Evolutionary conservation across 306 rosid species (phyloP).

Genomic region (Vicia villosa): DNA sequence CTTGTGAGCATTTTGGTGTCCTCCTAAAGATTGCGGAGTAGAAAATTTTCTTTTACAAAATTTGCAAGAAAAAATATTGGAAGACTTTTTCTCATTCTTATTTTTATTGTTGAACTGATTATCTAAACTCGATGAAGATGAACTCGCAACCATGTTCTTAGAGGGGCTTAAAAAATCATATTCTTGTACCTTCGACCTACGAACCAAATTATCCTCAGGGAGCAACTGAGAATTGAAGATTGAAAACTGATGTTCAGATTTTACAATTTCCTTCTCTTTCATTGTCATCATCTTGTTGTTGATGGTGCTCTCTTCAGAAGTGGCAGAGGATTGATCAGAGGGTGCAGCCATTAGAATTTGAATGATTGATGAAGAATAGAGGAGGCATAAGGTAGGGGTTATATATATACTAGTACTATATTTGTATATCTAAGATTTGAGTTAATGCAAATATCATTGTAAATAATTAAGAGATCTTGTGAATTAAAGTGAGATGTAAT

Average conservation of each 20-base stretch:
- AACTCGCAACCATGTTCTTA: background rate
- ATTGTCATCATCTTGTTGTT: background rate
- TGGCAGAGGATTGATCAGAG: background rate
- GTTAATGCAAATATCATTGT: background rate
- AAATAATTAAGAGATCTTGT: constrained; percentile 5
- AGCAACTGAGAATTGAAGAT: constrained; percentile 39
- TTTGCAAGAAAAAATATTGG: constrained; percentile 59
- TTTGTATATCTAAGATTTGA: background rate
- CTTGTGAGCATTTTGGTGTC: constrained; percentile 86
- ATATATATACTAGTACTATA: too few relatives aligned
- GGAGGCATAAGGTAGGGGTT: background rate
- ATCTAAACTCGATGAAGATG: constrained; percentile 15
- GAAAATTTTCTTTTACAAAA: constrained; percentile 76
- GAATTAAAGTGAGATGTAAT: background rate
- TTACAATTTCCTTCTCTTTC: background rate
- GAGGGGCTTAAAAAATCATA: constrained; percentile 42
- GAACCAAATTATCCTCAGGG: constrained; percentile 2
- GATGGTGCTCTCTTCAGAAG: background rate
- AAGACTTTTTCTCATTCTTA: background rate
- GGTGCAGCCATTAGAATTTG: background rate
- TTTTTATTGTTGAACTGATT: background rate
- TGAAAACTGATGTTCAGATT: background rate
- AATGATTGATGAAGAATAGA: background rate
- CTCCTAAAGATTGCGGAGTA: constrained; percentile 81
- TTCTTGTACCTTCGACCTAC: constrained; percentile 27